A percentile compares a stretch with the other conserved stretches of the same genome.
Evolutionary conservation across 148 eudicot genomes (phyloP).

Genomic region (Vaccinium darrowii): DNA sequence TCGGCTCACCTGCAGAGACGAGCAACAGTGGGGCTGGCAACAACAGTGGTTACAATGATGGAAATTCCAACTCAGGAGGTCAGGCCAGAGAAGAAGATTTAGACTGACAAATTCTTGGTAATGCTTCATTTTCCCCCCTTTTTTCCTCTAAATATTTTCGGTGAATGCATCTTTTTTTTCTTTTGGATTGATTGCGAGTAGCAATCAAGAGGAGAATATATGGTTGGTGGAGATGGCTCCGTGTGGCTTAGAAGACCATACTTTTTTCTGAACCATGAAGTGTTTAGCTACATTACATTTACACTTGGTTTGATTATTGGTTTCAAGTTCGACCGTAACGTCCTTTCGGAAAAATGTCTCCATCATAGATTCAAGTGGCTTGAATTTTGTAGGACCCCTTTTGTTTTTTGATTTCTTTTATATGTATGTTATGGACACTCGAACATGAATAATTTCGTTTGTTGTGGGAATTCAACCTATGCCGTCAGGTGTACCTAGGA

Average conservation of each 20-base stretch:
- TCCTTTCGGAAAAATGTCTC: neutral
- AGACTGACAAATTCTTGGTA: constrained; percentile 24
- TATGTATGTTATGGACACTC: neutral
- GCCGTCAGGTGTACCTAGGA: neutral
- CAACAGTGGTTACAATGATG: constrained; percentile 16
- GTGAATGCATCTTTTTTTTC: neutral
- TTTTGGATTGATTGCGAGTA: neutral
- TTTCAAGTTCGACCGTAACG: neutral
- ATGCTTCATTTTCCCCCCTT: neutral
- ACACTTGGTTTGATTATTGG: neutral
- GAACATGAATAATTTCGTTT: neutral
- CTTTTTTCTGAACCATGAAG: neutral
- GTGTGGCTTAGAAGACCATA: neutral
- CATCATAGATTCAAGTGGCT: neutral
- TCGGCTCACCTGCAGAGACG: constrained; percentile 39
- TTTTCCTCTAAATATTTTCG: neutral
- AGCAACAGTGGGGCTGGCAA: constrained; percentile 36
- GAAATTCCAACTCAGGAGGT: constrained; percentile 28
- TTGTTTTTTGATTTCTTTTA: neutral
- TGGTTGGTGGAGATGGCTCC: neutral
- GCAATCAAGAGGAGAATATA: neutral
- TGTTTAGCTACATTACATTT: neutral
- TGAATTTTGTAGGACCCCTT: constrained; percentile 2
- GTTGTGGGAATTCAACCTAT: neutral
- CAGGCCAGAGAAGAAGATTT: constrained; percentile 47